Base-by-base conservation (phyloP, 345 rosid species). In the Pistacia integerrima region DNA sequence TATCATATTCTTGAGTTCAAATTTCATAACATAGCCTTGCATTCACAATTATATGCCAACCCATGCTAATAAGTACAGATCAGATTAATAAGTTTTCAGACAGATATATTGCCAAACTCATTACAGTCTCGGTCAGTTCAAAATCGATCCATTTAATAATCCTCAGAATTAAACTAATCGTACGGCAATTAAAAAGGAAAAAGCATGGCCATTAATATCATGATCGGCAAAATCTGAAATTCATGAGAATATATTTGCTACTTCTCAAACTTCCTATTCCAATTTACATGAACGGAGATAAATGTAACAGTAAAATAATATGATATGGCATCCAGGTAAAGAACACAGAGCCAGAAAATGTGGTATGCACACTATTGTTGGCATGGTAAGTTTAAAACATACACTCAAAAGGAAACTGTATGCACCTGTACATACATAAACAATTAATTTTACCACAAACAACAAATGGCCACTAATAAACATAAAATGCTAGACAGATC, bases 381-480 rank as follows among this genome's bases (percentile, higher is more conserved):
- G 63, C 12, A 59, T 22, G 10, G 8, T 38, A 22, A 22, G 25
- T 30, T 10, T 59, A 22, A 59, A 59, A 59, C 28, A 20, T 11
- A 58, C 10, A 18, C 25, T 58, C 62, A 58, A 18, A 58, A 58
- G 22, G 22, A 58, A 28, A 8, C 1, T 2, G 13, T 30, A 3
- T 9, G 8, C 67, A 0, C 46, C 8, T 13, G 9, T 13, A 64
- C 7, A 64, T 4, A 18, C 69, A 4, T 16, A 25, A 64, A 14
- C 48, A 64, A 64, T 64, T 17, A 64, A 64, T 41, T 64, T 63
- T 18, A 30, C 12, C 67, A 65, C 28, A 38, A 65, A 12, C 58
- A 65, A 18, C 69, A 41, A 13, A n/a, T 18, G 54, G 8, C 17
- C 22, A 22, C 8, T 13, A 18, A 14, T 7, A 25, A 6, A 16